These are phyloP conservation scores for Ceratocystis variospora DNA, from an alignment of 2,329 filamentous ascomycete genomes.

Conservation along the genomic window DNA sequence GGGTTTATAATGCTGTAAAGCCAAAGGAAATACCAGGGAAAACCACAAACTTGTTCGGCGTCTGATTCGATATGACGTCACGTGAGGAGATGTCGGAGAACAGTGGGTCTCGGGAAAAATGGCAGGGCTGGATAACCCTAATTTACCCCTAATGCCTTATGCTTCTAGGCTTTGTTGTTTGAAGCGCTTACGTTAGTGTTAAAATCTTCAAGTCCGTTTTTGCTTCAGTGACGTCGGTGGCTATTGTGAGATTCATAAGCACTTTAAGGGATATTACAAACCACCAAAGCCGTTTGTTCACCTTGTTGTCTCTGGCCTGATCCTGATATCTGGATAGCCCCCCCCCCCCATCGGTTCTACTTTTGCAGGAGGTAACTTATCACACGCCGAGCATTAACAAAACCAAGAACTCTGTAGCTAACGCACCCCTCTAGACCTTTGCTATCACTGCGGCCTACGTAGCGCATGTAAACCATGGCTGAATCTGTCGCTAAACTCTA, in stretches of 20 bases:
- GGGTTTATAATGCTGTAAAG: not conserved
- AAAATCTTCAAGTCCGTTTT: not conserved
- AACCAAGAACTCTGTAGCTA: not conserved
- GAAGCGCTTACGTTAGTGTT: not conserved
- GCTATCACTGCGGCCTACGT: not conserved
- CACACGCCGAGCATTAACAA: not conserved
- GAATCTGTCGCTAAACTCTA: not conserved
- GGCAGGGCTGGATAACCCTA: not conserved
- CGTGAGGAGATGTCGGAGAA: not conserved
- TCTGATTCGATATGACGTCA: not conserved
- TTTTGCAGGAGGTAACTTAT: not conserved
- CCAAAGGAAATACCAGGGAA: not conserved
- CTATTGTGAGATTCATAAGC: not conserved
- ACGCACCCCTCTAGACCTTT: not conserved
- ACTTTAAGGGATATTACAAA: not conserved
- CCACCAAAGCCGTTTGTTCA: not conserved
- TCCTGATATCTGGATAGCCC: not conserved
- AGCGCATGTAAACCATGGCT: not conserved
- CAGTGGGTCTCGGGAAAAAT: not conserved
- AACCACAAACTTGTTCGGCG: not conserved
- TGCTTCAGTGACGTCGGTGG: not conserved
- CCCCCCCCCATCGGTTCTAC: not conserved
- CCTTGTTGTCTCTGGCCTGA: not conserved
- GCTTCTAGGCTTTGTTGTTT: not conserved
- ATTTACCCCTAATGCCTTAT: not conserved